A percentile compares a stretch with the other conserved stretches of the same genome.
These are phyloP conservation scores for Theileria orientalis DNA, from an alignment of 169 alveolate genomes.

Conservation along the genomic window DNA sequence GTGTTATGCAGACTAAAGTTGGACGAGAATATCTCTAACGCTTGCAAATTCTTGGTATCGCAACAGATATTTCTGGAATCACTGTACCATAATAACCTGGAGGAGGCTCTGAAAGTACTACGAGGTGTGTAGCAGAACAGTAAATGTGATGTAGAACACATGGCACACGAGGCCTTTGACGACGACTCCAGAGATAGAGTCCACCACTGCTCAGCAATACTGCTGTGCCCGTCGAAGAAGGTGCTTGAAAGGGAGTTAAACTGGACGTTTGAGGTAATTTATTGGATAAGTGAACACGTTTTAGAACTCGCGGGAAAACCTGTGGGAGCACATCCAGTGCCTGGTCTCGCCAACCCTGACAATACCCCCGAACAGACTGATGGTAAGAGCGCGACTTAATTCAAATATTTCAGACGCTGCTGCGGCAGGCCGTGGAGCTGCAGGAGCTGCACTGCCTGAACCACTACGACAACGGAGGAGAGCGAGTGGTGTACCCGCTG, in stretches of 20 bases:
- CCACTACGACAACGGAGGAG: slow-evolving; percentile 32
- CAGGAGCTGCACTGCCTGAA: slow-evolving; percentile 45
- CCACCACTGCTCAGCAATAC: slow-evolving; percentile 33
- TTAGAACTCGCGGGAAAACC: slow-evolving; percentile 10
- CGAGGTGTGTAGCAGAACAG: slow-evolving; percentile 29
- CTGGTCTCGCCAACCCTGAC: slow-evolving; percentile 42
- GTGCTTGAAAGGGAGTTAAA: slow-evolving; percentile 12
- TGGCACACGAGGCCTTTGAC: slow-evolving; percentile 54
- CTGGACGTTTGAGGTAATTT: slow-evolving; percentile 31
- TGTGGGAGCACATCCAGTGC: slow-evolving; percentile 44
- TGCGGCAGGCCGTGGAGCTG: slow-evolving; percentile 49
- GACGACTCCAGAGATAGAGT: slow-evolving; percentile 52
- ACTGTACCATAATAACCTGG: slow-evolving; percentile 50
- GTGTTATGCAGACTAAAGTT: slow-evolving; percentile 49
- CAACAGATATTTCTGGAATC: slow-evolving; percentile 71
- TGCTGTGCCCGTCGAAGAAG: slow-evolving; percentile 20
- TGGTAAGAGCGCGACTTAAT: not conserved
- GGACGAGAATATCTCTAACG: slow-evolving; percentile 52
- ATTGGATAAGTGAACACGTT: not conserved
- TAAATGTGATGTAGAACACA: slow-evolving; percentile 17
- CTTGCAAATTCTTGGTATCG: slow-evolving; percentile 67
- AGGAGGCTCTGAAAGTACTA: slow-evolving; percentile 66
- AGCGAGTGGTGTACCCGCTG: slow-evolving; percentile 14
- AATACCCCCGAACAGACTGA: slow-evolving; percentile 48
- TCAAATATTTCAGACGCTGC: slow-evolving; percentile 4